These are phyloP conservation scores for Colletotrichum horii DNA, from an alignment of 2,329 filamentous ascomycete species.

Conservation along the genomic window DNA sequence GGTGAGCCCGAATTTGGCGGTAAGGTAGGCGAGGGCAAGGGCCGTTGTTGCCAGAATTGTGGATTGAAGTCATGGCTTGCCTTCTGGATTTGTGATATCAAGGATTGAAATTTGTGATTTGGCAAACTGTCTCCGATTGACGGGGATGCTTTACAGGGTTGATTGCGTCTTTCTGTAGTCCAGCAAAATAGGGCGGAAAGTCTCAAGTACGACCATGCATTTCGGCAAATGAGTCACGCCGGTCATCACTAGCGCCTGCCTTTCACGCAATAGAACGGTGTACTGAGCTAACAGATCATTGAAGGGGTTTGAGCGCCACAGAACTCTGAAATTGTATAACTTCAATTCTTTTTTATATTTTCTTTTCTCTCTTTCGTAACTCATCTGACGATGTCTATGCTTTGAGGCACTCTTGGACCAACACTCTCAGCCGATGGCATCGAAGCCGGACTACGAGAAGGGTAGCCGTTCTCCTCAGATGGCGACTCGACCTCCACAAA, in stretches of 20 bases:
- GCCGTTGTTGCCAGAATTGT: too few relatives aligned
- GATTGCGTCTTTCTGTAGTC: accelerated
- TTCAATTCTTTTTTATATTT: not conserved
- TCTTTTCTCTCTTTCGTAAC: not conserved
- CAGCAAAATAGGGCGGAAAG: not conserved
- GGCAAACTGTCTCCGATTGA: not conserved
- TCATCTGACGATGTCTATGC: not conserved
- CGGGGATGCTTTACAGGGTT: not conserved
- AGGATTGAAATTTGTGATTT: not conserved
- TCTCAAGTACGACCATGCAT: not conserved
- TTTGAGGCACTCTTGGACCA: not conserved
- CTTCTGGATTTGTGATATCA: not conserved
- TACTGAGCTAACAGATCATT: not conserved
- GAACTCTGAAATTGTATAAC: not conserved
- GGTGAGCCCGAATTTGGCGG: conserved; percentile 58
- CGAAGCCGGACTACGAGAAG: not conserved
- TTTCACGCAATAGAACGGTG: accelerated
- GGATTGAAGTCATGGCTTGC: too few relatives aligned
- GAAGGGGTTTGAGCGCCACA: accelerated
- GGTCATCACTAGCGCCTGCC: not conserved
- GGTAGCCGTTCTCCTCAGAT: conserved; percentile 24
- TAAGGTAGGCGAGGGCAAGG: not conserved
- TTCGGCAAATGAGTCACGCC: not conserved
- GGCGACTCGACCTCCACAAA: conserved; percentile 36
- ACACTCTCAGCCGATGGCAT: not conserved